Evolutionary conservation across 768 basidiomycete genomes (phyloP).

Genomic region (Suillus lakei): DNA sequence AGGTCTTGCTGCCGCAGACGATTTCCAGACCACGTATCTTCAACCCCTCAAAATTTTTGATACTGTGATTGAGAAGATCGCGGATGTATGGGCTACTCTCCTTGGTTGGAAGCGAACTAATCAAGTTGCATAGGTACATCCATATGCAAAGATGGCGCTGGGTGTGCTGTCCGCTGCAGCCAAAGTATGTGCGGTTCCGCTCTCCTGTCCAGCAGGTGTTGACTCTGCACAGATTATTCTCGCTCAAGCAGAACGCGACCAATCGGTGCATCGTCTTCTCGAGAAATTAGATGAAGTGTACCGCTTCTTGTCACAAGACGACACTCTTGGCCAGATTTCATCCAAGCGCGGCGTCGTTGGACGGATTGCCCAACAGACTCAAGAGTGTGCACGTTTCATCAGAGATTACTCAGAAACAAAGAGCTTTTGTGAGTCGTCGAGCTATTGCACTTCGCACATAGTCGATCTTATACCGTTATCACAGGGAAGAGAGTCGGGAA

Average conservation of each 20-base stretch:
- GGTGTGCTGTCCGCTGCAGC: constrained; percentile 1
- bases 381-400: constrained; percentile 34
- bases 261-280: neutral
- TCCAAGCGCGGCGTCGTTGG: neutral
- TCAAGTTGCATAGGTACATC: constrained; percentile 7
- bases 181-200: neutral
- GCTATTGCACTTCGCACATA: neutral
- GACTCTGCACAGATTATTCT: constrained; percentile 3
- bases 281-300: constrained; percentile 1
- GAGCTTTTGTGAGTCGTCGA: constrained; percentile 19
- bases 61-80: neutral
- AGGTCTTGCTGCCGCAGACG: neutral
- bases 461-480: neutral
- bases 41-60: constrained; percentile 10
- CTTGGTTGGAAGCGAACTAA: neutral
- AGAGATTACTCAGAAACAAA: constrained; percentile 27
- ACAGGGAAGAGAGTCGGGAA: constrained; percentile 5
- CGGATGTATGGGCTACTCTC: neutral
- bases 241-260: constrained; percentile 9
- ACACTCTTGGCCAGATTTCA: neutral
- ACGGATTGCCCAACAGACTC: constrained; percentile 23
- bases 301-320: constrained; percentile 1
- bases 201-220: neutral
- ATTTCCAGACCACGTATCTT: constrained; percentile 2
- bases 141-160: constrained; percentile 12